These are phyloP conservation scores for Pachysandra terminalis DNA, from an alignment of 164 flowering plant species.

Conservation along the genomic window DNA sequence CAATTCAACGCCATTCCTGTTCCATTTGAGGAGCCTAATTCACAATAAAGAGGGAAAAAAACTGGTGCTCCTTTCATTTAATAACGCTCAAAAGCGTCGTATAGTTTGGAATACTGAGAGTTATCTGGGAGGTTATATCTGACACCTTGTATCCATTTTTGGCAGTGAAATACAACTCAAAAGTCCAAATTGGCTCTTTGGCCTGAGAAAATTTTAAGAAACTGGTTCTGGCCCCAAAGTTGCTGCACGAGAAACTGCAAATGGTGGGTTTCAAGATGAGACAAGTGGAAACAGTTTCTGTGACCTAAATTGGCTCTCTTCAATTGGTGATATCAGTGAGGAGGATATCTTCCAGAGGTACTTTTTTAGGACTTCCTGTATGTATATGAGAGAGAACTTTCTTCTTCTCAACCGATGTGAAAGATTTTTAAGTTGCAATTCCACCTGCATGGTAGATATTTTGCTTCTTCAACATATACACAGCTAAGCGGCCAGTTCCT, in stretches of 20 bases:
- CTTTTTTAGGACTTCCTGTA: not conserved
- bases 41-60: no score
- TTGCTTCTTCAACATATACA: not conserved
- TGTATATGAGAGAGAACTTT: not conserved
- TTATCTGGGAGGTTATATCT: no score
- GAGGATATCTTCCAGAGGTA: conserved; percentile 81
- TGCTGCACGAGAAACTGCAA: conserved; percentile 33
- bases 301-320: conserved; percentile 64
- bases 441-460: not conserved
- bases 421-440: no score
- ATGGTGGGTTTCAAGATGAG: conserved; percentile 28
- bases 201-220: conserved; percentile 82
- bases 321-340: conserved; percentile 41
- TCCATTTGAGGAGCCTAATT: no score
- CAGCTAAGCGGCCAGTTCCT: not conserved
- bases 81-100: no score
- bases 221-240: conserved; percentile 45
- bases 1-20: no score
- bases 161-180: conserved; percentile 94
- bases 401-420: not conserved
- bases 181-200: conserved; percentile 98
- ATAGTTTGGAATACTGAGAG: no score
- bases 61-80: no score
- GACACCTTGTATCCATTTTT: not conserved
- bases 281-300: conserved; percentile 27